phyloP scores from a whole-genome alignment of 768 basidiomycete species.

The Collybia sordida region DNA sequence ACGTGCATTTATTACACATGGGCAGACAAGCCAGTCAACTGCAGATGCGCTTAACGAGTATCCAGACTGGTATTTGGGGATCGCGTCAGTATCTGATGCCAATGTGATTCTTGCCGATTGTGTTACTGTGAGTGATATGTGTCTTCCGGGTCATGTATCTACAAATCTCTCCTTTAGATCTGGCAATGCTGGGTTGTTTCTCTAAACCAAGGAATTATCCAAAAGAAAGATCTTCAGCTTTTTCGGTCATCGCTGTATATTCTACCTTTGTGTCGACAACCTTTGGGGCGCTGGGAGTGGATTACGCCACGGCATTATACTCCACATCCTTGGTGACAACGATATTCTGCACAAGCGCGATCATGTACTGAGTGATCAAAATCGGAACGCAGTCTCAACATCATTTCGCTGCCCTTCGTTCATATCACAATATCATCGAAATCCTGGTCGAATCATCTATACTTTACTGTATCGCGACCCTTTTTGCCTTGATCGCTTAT shows the following conservation, averaged over 20 bases:
- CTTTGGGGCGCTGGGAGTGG: constrained; percentile 12
- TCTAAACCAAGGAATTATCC: no score
- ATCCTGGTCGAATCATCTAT: constrained; percentile 15
- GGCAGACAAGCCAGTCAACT: constrained; percentile 9
- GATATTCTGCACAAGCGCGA: constrained; percentile 13
- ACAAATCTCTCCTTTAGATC: constrained; percentile 2
- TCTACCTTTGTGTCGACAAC: constrained; percentile 10
- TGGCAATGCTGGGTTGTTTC: constrained; percentile 16
- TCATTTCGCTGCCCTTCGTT: constrained; percentile 3
- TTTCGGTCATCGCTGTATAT: constrained; percentile 14
- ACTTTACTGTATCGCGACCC: constrained; percentile 14
- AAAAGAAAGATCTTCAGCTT: constrained; percentile 3
- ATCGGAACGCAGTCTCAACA: constrained; percentile 1
- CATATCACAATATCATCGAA: constrained; percentile 15
- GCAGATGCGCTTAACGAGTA: constrained; percentile 11
- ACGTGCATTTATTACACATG: constrained; percentile 14
- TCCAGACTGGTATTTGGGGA: constrained; percentile 13
- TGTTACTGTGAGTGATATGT: constrained; percentile 8
- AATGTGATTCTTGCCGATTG: constrained; percentile 16
- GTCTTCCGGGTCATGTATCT: not conserved
- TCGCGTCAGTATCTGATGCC: constrained; percentile 12
- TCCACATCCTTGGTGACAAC: constrained; percentile 14
- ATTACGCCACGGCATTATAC: constrained; percentile 16
- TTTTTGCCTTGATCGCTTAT: constrained; percentile 14
- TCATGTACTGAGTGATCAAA: constrained; percentile 11